Evolutionary conservation across 176 grass and related monocot genomes (phyloP).

Genomic region (Secale cereale): DNA sequence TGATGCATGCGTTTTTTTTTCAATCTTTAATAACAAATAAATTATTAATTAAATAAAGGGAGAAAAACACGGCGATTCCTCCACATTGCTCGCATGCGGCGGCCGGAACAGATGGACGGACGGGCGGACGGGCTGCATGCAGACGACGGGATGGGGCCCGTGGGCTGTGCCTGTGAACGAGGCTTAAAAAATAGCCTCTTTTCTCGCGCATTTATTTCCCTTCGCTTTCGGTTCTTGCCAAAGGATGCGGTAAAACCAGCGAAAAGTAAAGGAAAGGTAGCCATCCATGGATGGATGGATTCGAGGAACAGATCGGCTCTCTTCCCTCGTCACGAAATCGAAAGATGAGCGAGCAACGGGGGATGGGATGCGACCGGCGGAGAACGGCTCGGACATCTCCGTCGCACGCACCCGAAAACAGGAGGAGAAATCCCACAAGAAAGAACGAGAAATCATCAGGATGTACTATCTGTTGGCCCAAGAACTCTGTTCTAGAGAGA

Average conservation of each 20-base stretch:
- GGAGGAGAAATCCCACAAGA: neutral
- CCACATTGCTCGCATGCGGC: conserved; percentile 46
- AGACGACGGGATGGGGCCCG: conserved; percentile 33
- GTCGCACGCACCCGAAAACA: neutral
- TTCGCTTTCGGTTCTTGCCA: conserved; percentile 32
- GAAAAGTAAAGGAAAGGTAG: conserved; percentile 12
- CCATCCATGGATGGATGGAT: conserved; percentile 34
- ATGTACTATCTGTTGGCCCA: neutral
- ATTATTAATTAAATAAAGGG: neutral
- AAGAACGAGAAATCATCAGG: too few species aligned
- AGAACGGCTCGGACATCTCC: neutral
- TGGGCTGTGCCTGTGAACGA: neutral
- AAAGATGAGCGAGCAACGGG: neutral
- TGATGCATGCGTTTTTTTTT: conserved; percentile 34
- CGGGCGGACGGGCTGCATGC: conserved; percentile 19
- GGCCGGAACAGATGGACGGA: conserved; percentile 33
- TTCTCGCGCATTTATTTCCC: conserved; percentile 45
- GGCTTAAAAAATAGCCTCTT: conserved; percentile 8
- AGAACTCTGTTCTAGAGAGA: neutral
- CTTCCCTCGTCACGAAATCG: conserved; percentile 3
- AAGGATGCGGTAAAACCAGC: conserved; percentile 39
- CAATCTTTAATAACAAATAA: too few species aligned
- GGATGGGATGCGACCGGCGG: neutral
- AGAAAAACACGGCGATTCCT: conserved; percentile 29
- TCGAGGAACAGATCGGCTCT: conserved; percentile 28